Percentiles rank a stretch among this genome's conserved stretches.
Evolutionary conservation across 1,284 basidiomycete species (phyloP).

Genomic region (Cutaneotrichosporon cyanovorans): DNA sequence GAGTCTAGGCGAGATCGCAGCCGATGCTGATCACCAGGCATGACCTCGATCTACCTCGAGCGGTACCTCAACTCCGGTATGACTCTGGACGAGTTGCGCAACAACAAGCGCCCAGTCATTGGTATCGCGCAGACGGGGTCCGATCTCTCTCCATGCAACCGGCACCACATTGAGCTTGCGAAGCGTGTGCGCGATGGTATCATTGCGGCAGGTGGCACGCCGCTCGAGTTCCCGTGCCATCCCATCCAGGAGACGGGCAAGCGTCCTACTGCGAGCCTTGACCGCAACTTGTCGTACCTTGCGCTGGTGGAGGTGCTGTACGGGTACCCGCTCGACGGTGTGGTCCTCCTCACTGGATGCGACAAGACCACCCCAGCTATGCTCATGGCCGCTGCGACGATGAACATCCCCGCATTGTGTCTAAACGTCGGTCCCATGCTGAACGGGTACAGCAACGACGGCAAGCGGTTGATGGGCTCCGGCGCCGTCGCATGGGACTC

Average conservation of each 20-base stretch:
- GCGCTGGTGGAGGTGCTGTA: constrained; percentile 42
- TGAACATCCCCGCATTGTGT: constrained; percentile 40
- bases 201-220: constrained; percentile 43
- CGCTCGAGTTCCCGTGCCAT: constrained; percentile 46
- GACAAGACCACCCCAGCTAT: constrained; percentile 45
- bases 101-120: constrained; percentile 80
- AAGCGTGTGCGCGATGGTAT: constrained; percentile 45
- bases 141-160: constrained; percentile 41
- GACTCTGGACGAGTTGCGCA: constrained; percentile 31
- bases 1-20: neutral
- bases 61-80: constrained; percentile 43
- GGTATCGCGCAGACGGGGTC: constrained; percentile 58
- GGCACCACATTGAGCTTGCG: constrained; percentile 41
- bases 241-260: constrained; percentile 47
- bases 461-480: constrained; percentile 37
- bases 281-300: constrained; percentile 44
- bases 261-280: constrained; percentile 41
- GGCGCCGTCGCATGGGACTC: constrained; percentile 43
- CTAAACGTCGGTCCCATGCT: constrained; percentile 43
- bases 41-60: constrained; percentile 37
- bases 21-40: constrained; percentile 19
- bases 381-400: constrained; percentile 34
- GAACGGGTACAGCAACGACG: constrained; percentile 40
- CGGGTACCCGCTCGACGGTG: constrained; percentile 44
- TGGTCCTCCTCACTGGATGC: constrained; percentile 44